Evolutionary conservation across 495 filamentous ascomycete genomes (phyloP).

Genomic region (Trichodelitschia bisporula): DNA sequence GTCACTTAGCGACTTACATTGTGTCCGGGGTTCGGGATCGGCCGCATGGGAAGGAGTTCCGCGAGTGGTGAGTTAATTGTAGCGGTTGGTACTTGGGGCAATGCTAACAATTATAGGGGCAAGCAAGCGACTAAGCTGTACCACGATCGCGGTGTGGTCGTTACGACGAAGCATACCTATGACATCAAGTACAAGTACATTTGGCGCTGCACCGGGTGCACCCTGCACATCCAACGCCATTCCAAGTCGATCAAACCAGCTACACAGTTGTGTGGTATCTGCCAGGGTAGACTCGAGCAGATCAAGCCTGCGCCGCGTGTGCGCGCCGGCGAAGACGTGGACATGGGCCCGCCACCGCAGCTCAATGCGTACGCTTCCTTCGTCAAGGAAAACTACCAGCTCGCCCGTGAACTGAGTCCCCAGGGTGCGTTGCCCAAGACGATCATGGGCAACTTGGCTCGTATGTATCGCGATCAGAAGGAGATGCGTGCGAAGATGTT

Average conservation of each 20-base stretch:
- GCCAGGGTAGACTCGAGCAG: slow-evolving; percentile 44
- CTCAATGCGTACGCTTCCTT: no score
- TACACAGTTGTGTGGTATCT: slow-evolving; percentile 41
- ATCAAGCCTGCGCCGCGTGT: slow-evolving; percentile 50
- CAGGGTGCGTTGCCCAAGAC: no score
- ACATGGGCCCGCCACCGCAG: no score
- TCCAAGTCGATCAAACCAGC: slow-evolving; percentile 52
- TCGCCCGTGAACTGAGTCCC: no score
- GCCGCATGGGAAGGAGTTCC: slow-evolving; percentile 69
- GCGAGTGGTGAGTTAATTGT: slow-evolving; percentile 28
- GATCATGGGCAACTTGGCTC: no score
- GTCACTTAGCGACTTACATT: slow-evolving; percentile 78
- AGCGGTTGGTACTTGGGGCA: background rate
- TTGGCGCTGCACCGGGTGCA: slow-evolving; percentile 57
- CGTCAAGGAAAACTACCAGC: no score
- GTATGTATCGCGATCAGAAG: no score
- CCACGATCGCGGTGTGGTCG: slow-evolving; percentile 29
- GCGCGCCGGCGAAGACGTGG: slow-evolving; percentile 6
- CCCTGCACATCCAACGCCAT: slow-evolving; percentile 46
- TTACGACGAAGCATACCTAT: slow-evolving; percentile 74
- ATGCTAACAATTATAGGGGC: slow-evolving; percentile 13
- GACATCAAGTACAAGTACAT: slow-evolving; percentile 74
- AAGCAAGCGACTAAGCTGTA: slow-evolving; percentile 21
- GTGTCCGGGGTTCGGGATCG: slow-evolving; percentile 37
- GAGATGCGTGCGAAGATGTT: no score